These are phyloP conservation scores for Boechera stricta DNA, from an alignment of 345 rosid species.

Conservation along the genomic window DNA sequence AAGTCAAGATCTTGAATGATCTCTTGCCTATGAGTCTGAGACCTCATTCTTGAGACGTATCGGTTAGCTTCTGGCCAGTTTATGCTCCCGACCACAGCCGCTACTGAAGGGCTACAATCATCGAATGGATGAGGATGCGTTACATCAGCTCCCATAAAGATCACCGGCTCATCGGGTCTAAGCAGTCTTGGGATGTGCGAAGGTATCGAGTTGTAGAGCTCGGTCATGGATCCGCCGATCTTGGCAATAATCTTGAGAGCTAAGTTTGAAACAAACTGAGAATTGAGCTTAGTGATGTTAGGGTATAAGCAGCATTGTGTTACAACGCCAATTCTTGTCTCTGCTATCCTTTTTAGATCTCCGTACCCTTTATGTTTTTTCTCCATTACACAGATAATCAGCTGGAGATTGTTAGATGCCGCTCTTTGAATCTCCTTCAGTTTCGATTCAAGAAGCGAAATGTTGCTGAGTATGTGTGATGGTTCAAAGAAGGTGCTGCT, in stretches of 20 bases:
- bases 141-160: slow-evolving; percentile 98
- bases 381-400: slow-evolving; percentile 91
- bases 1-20: slow-evolving; percentile 82
- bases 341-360: slow-evolving; percentile 89
- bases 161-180: slow-evolving; percentile 72
- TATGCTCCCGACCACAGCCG: slow-evolving; percentile 99
- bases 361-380: slow-evolving; percentile 92
- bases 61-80: slow-evolving; percentile 98
- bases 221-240: slow-evolving; percentile 91
- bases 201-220: slow-evolving; percentile 78
- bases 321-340: slow-evolving; percentile 83
- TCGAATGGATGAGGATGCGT: slow-evolving; percentile 98
- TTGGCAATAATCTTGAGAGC: slow-evolving; percentile 97
- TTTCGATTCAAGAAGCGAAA: slow-evolving; percentile 67
- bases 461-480: slow-evolving; percentile 77
- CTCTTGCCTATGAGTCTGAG: slow-evolving; percentile 96
- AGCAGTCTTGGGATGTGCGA: slow-evolving; percentile 83
- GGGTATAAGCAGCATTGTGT: slow-evolving; percentile 91
- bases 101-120: slow-evolving; percentile 92
- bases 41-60: slow-evolving; percentile 86
- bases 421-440: slow-evolving; percentile 76
- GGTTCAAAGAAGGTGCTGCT: slow-evolving; percentile 68
- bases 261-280: slow-evolving; percentile 90
- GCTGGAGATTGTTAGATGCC: slow-evolving; percentile 72
- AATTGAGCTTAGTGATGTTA: slow-evolving; percentile 76